Conservation (phyloP, 2,329 filamentous ascomycete genomes). For the Fusarium avenaceum region DNA sequence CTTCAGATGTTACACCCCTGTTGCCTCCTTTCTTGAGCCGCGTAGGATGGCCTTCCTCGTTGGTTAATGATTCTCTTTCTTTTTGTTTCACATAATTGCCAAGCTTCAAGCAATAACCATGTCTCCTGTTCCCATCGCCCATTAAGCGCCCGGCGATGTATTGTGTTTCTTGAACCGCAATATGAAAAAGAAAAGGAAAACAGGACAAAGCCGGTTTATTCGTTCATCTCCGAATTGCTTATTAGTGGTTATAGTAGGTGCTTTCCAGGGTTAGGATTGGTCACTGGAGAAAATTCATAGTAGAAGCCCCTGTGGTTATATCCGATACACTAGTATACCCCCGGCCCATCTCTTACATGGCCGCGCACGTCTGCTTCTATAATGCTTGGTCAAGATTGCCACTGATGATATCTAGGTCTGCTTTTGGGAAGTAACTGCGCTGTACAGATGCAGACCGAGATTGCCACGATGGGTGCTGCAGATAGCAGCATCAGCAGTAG, state of each 20-base stretch:
- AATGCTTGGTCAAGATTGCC: neutral
- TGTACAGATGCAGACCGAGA: neutral
- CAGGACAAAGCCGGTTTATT: neutral
- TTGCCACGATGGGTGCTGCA: neutral
- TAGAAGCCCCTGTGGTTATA: constrained; percentile 35
- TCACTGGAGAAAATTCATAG: constrained; percentile 21
- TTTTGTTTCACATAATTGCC: constrained; percentile 40
- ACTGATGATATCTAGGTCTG: neutral
- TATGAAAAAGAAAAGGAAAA: neutral
- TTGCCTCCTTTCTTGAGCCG: constrained; percentile 41
- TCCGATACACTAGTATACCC: constrained; percentile 20
- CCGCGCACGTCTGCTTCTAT: constrained; percentile 1
- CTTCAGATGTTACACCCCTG: constrained; percentile 16
- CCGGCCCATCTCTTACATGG: constrained; percentile 22
- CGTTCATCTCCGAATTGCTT: neutral
- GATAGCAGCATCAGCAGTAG: neutral
- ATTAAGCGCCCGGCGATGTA: constrained; percentile 15
- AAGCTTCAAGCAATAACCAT: constrained; percentile 27
- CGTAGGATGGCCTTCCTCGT: constrained; percentile 27
- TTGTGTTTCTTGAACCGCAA: neutral
- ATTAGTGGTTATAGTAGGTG: constrained; percentile 3
- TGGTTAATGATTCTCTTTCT: constrained; percentile 34
- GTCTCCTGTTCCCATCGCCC: constrained; percentile 10
- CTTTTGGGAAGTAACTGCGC: neutral
- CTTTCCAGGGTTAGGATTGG: constrained; percentile 9